Evolutionary conservation across 148 eudicot species (phyloP), one percentile per base, ranked within the genome.

Genomic region (Vaccinium vitisidaea): DNA sequence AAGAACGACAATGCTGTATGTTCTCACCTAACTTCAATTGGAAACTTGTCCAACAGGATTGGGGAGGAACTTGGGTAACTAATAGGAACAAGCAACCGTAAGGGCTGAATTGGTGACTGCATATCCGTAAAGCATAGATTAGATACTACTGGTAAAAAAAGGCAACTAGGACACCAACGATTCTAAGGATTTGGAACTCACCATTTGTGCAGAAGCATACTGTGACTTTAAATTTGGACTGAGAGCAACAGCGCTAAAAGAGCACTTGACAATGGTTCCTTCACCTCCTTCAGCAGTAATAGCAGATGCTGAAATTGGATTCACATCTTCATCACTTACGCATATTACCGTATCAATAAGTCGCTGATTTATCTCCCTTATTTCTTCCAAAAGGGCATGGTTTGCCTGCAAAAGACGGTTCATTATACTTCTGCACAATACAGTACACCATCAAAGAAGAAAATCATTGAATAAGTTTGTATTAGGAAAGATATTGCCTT

Each of bases 51-150:
- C 92, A 96, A 81, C 83, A 96, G 88, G 76, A 96, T 83, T 23
- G 98, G 99, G 74, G 98, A 95, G 80, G 93, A 93, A 88, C 92
- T 91, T 80, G 99, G 99, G 89, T 96, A 96, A 88, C 92, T 93
- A 55, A 90, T 87, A 54, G 99, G 99, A 90, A 96, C 89, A 82
- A 96, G 94, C 89, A 96, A 77, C 85, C 91, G 86, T 82, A 96
- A 88, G 61, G 98, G 99, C 89, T 96, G 98, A 86, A 96, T 96
- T 43, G 93, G 97, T 46, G 95, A 93, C 99, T 96, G 97, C 87
- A 92, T 58, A 86, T 30, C 46, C 63, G 61, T 50, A 67, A 61
- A 85, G 79, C 80, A 82, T 81, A 39, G 80, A 82, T 16, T 21
- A 87, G 83, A 55, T 70, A 75, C 27, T 16, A 13, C 50, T 46